A percentile compares a stretch with the other conserved stretches of the same genome.
These are phyloP conservation scores for Sindora glabra DNA, from an alignment of 306 rosid species.

Conservation along the genomic window DNA sequence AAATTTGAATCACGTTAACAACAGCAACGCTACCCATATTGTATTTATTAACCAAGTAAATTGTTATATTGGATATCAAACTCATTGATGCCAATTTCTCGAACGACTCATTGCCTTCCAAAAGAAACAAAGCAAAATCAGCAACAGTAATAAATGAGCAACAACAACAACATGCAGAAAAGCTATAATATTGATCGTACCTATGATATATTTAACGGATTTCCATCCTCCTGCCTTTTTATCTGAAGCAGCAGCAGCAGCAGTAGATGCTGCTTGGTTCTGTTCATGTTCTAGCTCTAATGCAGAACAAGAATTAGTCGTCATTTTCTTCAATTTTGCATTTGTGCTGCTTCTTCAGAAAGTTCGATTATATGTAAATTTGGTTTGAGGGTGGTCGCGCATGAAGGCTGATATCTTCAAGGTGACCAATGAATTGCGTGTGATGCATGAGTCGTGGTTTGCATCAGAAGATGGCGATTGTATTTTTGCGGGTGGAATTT, in stretches of 20 bases:
- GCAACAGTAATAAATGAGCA: no score
- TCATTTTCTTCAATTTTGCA: constrained; percentile 6
- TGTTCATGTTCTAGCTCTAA: neutral
- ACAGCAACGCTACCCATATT: constrained; percentile 44
- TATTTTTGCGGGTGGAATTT: no score
- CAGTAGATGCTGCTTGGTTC: neutral
- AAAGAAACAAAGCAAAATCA: neutral
- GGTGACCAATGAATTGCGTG: no score
- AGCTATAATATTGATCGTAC: no score
- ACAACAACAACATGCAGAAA: no score
- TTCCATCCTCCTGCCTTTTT: constrained; percentile 44
- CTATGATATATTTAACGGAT: constrained; percentile 42
- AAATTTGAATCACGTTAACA: constrained; percentile 57
- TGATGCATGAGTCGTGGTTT: no score
- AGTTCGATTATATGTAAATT: no score
- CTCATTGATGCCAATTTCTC: constrained; percentile 95
- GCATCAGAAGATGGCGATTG: no score
- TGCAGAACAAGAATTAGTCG: neutral
- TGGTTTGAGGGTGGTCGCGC: no score
- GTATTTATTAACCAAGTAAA: constrained; percentile 45
- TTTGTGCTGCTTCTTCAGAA: no score
- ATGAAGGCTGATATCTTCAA: no score
- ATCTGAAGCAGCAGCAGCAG: neutral
- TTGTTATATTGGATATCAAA: constrained; percentile 51
- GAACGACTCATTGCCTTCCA: constrained; percentile 61